phyloP scores from a whole-genome alignment of 768 basidiomycete species.

The Scleroderma bovista region DNA sequence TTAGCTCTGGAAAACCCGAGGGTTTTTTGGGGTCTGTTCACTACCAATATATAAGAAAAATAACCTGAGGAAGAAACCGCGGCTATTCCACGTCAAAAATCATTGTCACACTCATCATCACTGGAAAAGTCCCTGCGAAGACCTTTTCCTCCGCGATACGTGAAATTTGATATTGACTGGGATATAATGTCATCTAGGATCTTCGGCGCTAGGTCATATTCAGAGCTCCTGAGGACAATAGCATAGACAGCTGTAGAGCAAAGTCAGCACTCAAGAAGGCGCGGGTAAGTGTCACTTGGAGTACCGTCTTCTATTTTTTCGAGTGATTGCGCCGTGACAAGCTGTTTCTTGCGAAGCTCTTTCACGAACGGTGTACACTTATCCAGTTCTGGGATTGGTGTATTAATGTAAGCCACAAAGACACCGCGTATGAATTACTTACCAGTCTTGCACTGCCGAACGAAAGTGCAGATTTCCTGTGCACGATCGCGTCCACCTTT shows the following conservation, averaged over 20 bases:
- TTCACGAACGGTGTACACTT: conserved; percentile 61
- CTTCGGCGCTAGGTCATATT: conserved; percentile 64
- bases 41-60: too few species aligned
- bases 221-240: conserved; percentile 64
- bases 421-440: conserved; percentile 14
- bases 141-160: conserved; percentile 4
- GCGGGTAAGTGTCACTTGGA: not conserved
- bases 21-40: too few species aligned
- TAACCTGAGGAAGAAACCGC: not conserved
- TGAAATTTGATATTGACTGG: conserved; percentile 37
- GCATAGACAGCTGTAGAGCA: conserved; percentile 58
- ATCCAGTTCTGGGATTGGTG: conserved; percentile 60
- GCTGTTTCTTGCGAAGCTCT: conserved; percentile 82
- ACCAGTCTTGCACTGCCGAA: conserved; percentile 71
- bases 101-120: conserved; percentile 24
- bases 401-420: not conserved
- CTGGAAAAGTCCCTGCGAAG: conserved; percentile 15
- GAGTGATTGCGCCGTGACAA: conserved; percentile 80
- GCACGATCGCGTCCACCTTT: conserved; percentile 63
- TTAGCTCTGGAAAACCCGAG: too few species aligned
- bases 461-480: conserved; percentile 60
- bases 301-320: conserved; percentile 92
- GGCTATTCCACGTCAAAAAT: conserved; percentile 11
- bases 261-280: conserved; percentile 3
- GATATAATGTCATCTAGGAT: conserved; percentile 66